Conservation (phyloP, 306 rosid genomes). For the Calophaca sinica region DNA sequence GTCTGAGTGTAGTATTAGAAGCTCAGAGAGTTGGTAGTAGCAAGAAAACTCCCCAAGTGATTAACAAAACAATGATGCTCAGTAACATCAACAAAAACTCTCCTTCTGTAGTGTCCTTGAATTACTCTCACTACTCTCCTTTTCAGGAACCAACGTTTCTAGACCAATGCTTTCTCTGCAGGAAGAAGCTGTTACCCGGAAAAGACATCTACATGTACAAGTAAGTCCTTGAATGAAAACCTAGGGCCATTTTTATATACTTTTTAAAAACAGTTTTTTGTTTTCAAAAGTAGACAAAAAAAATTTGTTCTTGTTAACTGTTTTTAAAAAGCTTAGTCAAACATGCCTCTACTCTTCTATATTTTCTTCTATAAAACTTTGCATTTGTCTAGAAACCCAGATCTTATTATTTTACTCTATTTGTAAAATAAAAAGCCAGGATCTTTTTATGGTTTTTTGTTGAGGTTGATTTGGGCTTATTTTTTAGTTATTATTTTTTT, state of each 20-base stretch:
- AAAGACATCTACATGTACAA: slow-evolving; percentile 96
- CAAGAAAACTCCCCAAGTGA: slow-evolving; percentile 57
- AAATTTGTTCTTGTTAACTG: too few species aligned
- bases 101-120: slow-evolving; percentile 7
- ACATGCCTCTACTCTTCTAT: too few species aligned
- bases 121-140: slow-evolving; percentile 14
- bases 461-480: neutral
- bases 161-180: slow-evolving; percentile 78
- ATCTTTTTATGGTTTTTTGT: neutral
- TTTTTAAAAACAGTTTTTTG: too few species aligned
- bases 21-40: slow-evolving; percentile 50
- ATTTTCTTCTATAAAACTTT: too few species aligned
- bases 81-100: slow-evolving; percentile 41
- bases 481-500: neutral
- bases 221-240: slow-evolving; percentile 51
- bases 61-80: slow-evolving; percentile 68
- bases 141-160: slow-evolving; percentile 58
- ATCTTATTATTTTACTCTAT: slow-evolving; percentile 7
- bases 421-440: neutral
- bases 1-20: slow-evolving; percentile 80
- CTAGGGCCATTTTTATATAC: too few species aligned
- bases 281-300: too few species aligned
- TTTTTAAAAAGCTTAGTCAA: too few species aligned
- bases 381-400: neutral
- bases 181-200: slow-evolving; percentile 65